A percentile compares a stretch with the other conserved stretches of the same genome.
These are phyloP conservation scores for Tremellales sp. DNA, from an alignment of 1,284 basidiomycete genomes.

Conservation along the genomic window DNA sequence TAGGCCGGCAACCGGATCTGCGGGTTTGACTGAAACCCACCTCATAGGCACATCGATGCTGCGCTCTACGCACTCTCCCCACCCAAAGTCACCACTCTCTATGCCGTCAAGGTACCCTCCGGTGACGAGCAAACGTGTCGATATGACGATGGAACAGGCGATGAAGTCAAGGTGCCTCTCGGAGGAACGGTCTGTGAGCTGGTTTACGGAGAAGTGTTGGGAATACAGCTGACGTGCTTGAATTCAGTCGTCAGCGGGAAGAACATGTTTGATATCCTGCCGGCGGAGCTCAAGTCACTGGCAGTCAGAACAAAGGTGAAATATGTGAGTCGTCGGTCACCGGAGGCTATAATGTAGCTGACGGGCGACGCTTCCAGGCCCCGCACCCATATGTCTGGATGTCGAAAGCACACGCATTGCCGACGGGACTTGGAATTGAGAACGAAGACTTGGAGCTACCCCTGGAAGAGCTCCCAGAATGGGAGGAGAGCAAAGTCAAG, in stretches of 20 bases:
- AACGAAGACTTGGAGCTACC: slow-evolving; percentile 66
- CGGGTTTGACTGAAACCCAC: neutral
- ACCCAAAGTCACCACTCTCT: slow-evolving; percentile 85
- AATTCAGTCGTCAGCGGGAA: slow-evolving; percentile 57
- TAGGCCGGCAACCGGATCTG: neutral
- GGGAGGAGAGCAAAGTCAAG: slow-evolving; percentile 69
- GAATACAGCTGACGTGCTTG: neutral
- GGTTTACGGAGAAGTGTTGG: slow-evolving; percentile 26
- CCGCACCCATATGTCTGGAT: slow-evolving; percentile 84
- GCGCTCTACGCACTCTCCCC: slow-evolving; percentile 81
- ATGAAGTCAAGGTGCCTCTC: slow-evolving; percentile 73
- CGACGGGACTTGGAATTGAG: slow-evolving; percentile 75
- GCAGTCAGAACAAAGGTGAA: slow-evolving; percentile 69
- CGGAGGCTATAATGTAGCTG: neutral
- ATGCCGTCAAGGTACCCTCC: slow-evolving; percentile 69
- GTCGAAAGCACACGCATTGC: slow-evolving; percentile 64
- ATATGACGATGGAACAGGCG: slow-evolving; percentile 86
- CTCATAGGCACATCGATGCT: slow-evolving; percentile 73
- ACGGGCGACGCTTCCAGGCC: slow-evolving; percentile 28
- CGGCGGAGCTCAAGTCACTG: slow-evolving; percentile 69
- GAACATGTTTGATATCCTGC: slow-evolving; percentile 80
- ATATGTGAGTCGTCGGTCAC: slow-evolving; percentile 49
- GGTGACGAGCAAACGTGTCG: slow-evolving; percentile 65
- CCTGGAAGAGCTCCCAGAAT: slow-evolving; percentile 63
- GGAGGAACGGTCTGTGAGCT: slow-evolving; percentile 81